A percentile compares a stretch with the other conserved stretches of the same genome.
Conservation (phyloP, 768 basidiomycete genomes). For the Suillus spraguei region DNA sequence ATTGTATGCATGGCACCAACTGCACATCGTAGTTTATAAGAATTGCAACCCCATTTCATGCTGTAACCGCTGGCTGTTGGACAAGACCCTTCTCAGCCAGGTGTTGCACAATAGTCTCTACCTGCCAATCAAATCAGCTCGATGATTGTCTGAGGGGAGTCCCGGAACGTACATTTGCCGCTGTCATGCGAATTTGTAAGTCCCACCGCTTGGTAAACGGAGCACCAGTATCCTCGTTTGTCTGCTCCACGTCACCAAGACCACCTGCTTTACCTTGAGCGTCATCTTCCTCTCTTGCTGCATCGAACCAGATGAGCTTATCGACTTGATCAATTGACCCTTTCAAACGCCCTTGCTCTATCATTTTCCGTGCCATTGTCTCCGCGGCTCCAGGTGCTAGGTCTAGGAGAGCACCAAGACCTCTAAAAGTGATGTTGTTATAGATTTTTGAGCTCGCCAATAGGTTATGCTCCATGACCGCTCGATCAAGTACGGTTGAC, state of each 20-base stretch:
- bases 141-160: background rate
- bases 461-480: conserved; percentile 98
- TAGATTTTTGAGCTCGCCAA: conserved; percentile 97
- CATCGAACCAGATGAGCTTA: conserved; percentile 92
- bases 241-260: conserved; percentile 84
- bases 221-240: conserved; percentile 84
- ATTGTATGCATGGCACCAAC: conserved; percentile 19
- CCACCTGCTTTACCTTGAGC: conserved; percentile 95
- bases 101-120: conserved; percentile 86
- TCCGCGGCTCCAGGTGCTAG: conserved; percentile 92
- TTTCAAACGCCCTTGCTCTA: conserved; percentile 92
- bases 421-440: conserved; percentile 94
- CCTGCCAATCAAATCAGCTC: conserved; percentile 43
- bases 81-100: conserved; percentile 74
- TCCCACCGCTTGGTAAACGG: conserved; percentile 97
- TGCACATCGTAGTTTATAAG: conserved; percentile 15
- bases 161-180: conserved; percentile 67
- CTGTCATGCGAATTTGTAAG: conserved; percentile 85
- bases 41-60: conserved; percentile 15
- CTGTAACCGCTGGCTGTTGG: conserved; percentile 30
- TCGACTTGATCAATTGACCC: conserved; percentile 97
- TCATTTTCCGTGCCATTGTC: conserved; percentile 98
- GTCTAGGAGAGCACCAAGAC: conserved; percentile 88
- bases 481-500: conserved; percentile 93
- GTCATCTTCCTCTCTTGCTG: conserved; percentile 82